Evolutionary conservation across 1,284 basidiomycete species (phyloP).

Genomic region (Volvariella surrecta): DNA sequence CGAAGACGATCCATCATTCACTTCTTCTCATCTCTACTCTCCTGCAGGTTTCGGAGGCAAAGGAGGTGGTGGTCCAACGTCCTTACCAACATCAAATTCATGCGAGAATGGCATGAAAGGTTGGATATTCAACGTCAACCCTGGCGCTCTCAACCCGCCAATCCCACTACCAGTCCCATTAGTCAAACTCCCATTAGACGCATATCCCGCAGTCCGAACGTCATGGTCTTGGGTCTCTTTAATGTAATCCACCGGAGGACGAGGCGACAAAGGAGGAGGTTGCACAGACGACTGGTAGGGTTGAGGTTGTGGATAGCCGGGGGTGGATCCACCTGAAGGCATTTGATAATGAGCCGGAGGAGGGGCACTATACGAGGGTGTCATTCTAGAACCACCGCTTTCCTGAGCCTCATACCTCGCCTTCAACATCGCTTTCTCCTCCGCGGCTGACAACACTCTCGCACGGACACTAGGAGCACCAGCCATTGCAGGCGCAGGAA

Average conservation of each 20-base stretch:
- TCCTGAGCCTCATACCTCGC: constrained; percentile 55
- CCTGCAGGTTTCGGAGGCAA: constrained; percentile 28
- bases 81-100: constrained; percentile 20
- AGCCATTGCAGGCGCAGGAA: constrained; percentile 29
- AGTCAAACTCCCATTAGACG: constrained; percentile 21
- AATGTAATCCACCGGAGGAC: constrained; percentile 69
- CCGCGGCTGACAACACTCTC: constrained; percentile 53
- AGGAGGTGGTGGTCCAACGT: constrained; percentile 26
- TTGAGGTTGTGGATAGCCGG: constrained; percentile 12
- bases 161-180: constrained; percentile 14
- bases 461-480: constrained; percentile 18
- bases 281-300: constrained; percentile 11
- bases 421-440: constrained; percentile 65
- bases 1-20: too few species aligned
- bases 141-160: constrained; percentile 11
- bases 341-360: constrained; percentile 9
- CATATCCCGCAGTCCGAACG: constrained; percentile 33
- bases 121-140: constrained; percentile 25
- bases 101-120: constrained; percentile 36
- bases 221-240: constrained; percentile 70
- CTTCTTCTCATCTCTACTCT: constrained; percentile 10
- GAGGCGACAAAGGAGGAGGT: constrained; percentile 62
- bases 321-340: not conserved
- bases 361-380: constrained; percentile 11
- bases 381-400: constrained; percentile 12